These are phyloP conservation scores for Arthrobotrys iridis DNA, from an alignment of 2,329 filamentous ascomycete species.

Conservation along the genomic window DNA sequence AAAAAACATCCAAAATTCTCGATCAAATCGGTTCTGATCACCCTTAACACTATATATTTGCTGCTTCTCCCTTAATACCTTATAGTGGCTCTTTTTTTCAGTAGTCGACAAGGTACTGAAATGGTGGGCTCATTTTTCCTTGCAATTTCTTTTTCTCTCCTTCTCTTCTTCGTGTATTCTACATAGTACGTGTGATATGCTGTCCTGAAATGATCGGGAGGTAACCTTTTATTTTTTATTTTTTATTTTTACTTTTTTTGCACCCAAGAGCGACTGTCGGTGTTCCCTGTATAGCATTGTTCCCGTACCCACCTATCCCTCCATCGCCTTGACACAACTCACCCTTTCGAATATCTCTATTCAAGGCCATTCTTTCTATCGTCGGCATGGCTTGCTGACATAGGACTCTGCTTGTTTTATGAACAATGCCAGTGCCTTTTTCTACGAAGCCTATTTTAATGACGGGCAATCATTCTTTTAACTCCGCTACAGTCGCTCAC, in stretches of 20 bases:
- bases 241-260: background rate
- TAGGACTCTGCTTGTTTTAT: no score
- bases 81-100: background rate
- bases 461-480: background rate
- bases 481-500: conserved; percentile 1
- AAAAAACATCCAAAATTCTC: background rate
- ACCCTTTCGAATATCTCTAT: background rate
- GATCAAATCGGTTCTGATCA: no score
- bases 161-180: conserved; percentile 2
- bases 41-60: background rate
- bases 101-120: background rate
- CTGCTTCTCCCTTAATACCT: background rate
- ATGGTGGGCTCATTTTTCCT: background rate
- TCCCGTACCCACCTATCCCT: background rate
- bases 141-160: background rate
- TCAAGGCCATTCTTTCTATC: no score
- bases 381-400: no score
- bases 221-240: background rate
- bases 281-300: conserved; percentile 7
- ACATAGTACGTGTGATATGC: conserved; percentile 2
- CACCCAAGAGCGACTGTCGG: conserved; percentile 29
- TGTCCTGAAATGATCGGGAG: background rate
- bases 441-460: no score
- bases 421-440: no score
- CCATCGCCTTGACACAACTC: background rate